These are phyloP conservation scores for Aspergillus tanneri DNA, from an alignment of 2,329 filamentous ascomycete species.

Conservation along the genomic window DNA sequence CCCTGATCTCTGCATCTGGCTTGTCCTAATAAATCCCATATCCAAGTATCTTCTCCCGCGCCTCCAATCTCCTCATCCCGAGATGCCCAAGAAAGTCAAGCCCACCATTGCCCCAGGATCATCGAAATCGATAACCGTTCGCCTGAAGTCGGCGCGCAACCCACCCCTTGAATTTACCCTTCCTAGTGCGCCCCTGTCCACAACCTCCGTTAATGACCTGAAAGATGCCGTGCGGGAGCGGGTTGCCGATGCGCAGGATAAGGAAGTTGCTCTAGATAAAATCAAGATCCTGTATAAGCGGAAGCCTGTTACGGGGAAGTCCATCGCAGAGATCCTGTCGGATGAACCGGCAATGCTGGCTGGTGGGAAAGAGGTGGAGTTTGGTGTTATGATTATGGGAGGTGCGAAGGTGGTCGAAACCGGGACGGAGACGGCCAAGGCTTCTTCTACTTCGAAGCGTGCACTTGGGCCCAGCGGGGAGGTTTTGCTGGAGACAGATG, in stretches of 20 bases:
- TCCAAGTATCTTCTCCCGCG: constrained; percentile 49
- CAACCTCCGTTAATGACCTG: constrained; percentile 75
- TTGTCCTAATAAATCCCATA: background rate
- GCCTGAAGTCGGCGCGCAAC: constrained; percentile 64
- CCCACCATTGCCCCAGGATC: constrained; percentile 36
- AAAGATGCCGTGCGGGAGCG: constrained; percentile 67
- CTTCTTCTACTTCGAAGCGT: constrained; percentile 29
- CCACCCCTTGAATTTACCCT: constrained; percentile 68
- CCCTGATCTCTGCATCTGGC: constrained; percentile 53
- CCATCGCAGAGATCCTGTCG: constrained; percentile 68
- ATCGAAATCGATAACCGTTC: constrained; percentile 39
- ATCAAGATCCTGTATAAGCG: constrained; percentile 83
- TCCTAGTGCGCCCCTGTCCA: constrained; percentile 57
- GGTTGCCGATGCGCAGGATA: constrained; percentile 51
- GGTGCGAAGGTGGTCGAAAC: constrained; percentile 56
- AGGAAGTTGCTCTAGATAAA: constrained; percentile 59
- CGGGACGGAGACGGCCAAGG: constrained; percentile 32
- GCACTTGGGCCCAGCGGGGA: constrained; percentile 57
- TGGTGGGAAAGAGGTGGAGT: constrained; percentile 60
- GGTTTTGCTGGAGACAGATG: constrained; percentile 64
- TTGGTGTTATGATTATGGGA: constrained; percentile 85
- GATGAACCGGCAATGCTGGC: constrained; percentile 49
- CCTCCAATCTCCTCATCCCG: constrained; percentile 44
- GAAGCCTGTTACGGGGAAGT: constrained; percentile 80
- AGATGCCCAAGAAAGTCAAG: constrained; percentile 45